Base-by-base conservation (phyloP, 371 early-diverging fungal genomes). In the Mortierella sp. region DNA sequence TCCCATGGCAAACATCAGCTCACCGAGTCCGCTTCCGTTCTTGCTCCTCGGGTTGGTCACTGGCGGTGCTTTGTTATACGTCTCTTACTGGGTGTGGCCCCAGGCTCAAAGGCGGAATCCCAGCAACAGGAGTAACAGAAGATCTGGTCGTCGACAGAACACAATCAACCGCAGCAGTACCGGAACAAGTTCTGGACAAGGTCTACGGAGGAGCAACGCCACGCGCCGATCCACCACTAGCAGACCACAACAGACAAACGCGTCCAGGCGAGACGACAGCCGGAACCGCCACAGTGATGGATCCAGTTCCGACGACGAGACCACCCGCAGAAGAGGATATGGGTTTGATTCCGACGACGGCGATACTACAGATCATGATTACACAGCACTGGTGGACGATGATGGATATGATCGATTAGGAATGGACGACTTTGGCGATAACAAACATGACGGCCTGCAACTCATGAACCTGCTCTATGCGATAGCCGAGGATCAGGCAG, bases 401-500 rank as follows among this genome's bases (percentile, higher is more conserved):
- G 74, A 73, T 34, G 74, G 67, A 6, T 73, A 63, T 56, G 74
- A 67, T 27, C 58, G 62, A 37, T 34, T 72, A 22, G 57, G 49
- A 3, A 67, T 73, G 67, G 74, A 73, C 14, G 74, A 67, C 19
- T 54, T 63, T 46, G 57, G 64, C 6, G 67, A 67, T 19, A 67
- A 41, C 19, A 76, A 68, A 4, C 69, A 88, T 56, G 86, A 88
- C 17, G 85, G 83, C 29, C 80, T 84, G 25, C 86, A 87, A 34
- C 73, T 97, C 43, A 71, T 96, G 51, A 84, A 88, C 24, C 76
- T 97, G n/a, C 79, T 97, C 13, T 89, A 92, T 70, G 84, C 93
- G 3, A 93, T 96, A 44, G 92, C 96, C 0, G 95, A 95, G 61
- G 94, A 94, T 60, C 94, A 95, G 70, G 88, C 94, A 8, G 85